phyloP scores from a whole-genome alignment of 371 early-diverging fungal species.

The Smittium culicis region DNA sequence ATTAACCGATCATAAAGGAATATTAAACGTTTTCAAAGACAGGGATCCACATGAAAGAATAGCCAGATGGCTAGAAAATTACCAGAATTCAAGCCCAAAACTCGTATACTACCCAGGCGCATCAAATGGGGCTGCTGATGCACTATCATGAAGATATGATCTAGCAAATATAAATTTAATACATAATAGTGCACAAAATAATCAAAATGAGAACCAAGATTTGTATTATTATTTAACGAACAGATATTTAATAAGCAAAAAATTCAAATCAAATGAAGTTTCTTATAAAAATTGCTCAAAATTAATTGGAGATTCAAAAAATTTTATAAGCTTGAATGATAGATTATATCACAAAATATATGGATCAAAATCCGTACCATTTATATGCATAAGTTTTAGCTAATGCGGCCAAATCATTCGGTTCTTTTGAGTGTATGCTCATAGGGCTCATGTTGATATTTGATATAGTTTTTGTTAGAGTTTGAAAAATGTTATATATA shows the following conservation, averaged over 20 bases:
- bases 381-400: neutral
- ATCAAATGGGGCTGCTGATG: slow-evolving; percentile 3
- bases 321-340: neutral
- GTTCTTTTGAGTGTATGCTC: too few relatives aligned
- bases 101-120: slow-evolving; percentile 5
- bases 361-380: neutral
- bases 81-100: slow-evolving; percentile 11
- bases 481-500: too few relatives aligned
- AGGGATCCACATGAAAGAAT: slow-evolving; percentile 10
- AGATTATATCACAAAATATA: neutral
- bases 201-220: neutral
- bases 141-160: slow-evolving; percentile 3
- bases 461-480: too few relatives aligned
- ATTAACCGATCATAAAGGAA: slow-evolving; percentile 13
- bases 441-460: too few relatives aligned
- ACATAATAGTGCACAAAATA: neutral
- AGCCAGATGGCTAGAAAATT: slow-evolving; percentile 16
- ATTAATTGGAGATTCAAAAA: neutral
- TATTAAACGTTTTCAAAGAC: slow-evolving; percentile 7
- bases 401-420: too few relatives aligned
- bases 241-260: neutral
- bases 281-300: neutral
- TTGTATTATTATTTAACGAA: neutral
- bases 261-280: neutral
- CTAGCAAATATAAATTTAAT: neutral